These are phyloP conservation scores for Gossypium gossypioides DNA, from an alignment of 441 rosid genomes.

Conservation along the genomic window DNA sequence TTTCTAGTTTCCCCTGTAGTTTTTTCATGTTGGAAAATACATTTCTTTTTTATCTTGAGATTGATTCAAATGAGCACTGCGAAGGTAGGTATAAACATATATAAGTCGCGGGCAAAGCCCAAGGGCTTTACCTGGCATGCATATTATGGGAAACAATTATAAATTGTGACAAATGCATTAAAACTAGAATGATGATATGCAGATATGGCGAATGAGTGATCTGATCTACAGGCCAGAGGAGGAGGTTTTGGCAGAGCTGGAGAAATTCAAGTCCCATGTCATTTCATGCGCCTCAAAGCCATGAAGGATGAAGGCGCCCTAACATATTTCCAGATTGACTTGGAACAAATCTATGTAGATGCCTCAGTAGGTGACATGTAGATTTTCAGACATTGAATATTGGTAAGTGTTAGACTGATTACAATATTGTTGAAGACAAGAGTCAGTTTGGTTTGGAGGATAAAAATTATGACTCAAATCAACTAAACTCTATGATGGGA, in stretches of 20 bases:
- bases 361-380: too few species aligned
- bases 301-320: conserved; percentile 16
- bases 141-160: neutral
- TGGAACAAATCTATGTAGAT: too few species aligned
- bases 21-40: neutral
- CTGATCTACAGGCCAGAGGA: conserved; percentile 88
- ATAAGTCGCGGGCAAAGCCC: neutral
- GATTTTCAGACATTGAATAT: too few species aligned
- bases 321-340: too few species aligned
- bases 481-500: too few species aligned
- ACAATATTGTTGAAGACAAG: too few species aligned
- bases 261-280: conserved; percentile 86
- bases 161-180: neutral
- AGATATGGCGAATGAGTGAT: conserved; percentile 99
- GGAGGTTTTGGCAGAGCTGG: conserved; percentile 82
- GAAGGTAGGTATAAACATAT: neutral
- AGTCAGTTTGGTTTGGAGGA: too few species aligned
- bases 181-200: conserved; percentile 9
- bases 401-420: too few species aligned
- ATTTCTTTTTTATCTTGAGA: neutral
- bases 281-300: conserved; percentile 53
- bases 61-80: neutral
- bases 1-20: neutral
- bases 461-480: too few species aligned
- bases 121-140: too few species aligned